These are phyloP conservation scores for Plicaturopsis crispa DNA, from an alignment of 768 basidiomycete species.

Conservation along the genomic window DNA sequence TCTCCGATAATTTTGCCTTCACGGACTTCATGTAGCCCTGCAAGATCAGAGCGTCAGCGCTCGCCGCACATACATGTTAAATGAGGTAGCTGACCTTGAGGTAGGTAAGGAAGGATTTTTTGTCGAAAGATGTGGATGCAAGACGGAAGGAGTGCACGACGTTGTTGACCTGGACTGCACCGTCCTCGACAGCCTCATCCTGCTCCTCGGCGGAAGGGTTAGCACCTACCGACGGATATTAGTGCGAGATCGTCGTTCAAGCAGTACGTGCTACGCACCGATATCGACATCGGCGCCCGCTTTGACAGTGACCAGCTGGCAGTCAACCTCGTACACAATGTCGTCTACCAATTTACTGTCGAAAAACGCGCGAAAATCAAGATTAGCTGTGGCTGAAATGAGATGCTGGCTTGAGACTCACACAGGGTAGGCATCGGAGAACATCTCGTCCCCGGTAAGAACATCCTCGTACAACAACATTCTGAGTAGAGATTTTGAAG, in stretches of 20 bases:
- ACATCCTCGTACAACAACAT: slow-evolving; percentile 77
- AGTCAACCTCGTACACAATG: slow-evolving; percentile 85
- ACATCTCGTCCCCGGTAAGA: slow-evolving; percentile 81
- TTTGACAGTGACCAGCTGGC: slow-evolving; percentile 60
- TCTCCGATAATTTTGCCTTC: slow-evolving; percentile 54
- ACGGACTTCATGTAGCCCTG: slow-evolving; percentile 93
- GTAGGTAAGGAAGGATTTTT: slow-evolving; percentile 75
- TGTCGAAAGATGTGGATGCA: slow-evolving; percentile 75
- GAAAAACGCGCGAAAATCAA: slow-evolving; percentile 5
- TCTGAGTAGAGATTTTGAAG: slow-evolving; percentile 13
- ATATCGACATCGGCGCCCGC: slow-evolving; percentile 81
- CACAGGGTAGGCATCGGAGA: slow-evolving; percentile 90
- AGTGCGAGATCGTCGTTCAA: neutral
- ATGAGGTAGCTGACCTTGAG: slow-evolving; percentile 55
- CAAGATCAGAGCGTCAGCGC: slow-evolving; percentile 1
- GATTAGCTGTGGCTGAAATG: neutral
- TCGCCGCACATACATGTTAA: neutral
- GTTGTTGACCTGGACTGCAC: slow-evolving; percentile 77
- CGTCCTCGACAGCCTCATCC: slow-evolving; percentile 77
- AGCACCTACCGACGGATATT: slow-evolving; percentile 47
- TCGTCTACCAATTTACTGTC: slow-evolving; percentile 68
- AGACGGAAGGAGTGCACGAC: slow-evolving; percentile 90
- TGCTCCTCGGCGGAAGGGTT: slow-evolving; percentile 90
- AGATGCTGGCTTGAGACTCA: slow-evolving; percentile 40
- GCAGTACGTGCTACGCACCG: slow-evolving; percentile 39